Conservation (phyloP, 1,284 basidiomycete species). For the Macrocystidia cucumis region DNA sequence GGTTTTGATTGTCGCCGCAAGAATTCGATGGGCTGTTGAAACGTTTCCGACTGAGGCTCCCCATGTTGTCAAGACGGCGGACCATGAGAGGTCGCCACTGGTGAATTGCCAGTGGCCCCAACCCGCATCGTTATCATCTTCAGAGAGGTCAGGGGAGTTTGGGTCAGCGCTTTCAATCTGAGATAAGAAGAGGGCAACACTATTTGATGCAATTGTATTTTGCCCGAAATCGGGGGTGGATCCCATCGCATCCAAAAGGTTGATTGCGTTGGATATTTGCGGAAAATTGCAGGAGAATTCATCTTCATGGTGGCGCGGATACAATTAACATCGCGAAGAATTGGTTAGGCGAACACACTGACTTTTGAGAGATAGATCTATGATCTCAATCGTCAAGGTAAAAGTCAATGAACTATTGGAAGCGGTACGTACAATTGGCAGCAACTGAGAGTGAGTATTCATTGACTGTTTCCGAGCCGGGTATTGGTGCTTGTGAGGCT, state of each 20-base stretch:
- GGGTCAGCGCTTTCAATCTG: constrained; percentile 9
- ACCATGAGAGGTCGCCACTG: constrained; percentile 4
- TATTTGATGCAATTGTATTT: not conserved
- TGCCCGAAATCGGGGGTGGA: not conserved
- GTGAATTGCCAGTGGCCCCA: constrained; percentile 13
- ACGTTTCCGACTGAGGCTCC: constrained; percentile 4
- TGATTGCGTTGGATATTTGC: not conserved
- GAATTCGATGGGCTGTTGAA: constrained; percentile 6
- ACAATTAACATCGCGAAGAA: too few species aligned
- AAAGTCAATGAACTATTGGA: not conserved
- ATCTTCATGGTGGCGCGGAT: too few species aligned
- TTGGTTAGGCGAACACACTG: too few species aligned
- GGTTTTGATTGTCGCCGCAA: constrained; percentile 11
- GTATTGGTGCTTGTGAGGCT: too few species aligned
- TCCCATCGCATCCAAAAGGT: not conserved
- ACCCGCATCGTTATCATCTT: constrained; percentile 8
- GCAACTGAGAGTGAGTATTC: too few species aligned
- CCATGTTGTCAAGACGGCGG: constrained; percentile 6
- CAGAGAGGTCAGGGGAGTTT: constrained; percentile 4
- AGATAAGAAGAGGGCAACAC: constrained; percentile 1
- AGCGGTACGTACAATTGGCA: not conserved
- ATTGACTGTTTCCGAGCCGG: too few species aligned
- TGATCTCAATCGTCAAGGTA: not conserved
- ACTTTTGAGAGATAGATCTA: too few species aligned
- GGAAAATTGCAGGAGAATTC: not conserved